Percentiles rank a stretch among this genome's conserved stretches.
Conservation (phyloP, 1,284 basidiomycete species). For the Pholiota adiposa region DNA sequence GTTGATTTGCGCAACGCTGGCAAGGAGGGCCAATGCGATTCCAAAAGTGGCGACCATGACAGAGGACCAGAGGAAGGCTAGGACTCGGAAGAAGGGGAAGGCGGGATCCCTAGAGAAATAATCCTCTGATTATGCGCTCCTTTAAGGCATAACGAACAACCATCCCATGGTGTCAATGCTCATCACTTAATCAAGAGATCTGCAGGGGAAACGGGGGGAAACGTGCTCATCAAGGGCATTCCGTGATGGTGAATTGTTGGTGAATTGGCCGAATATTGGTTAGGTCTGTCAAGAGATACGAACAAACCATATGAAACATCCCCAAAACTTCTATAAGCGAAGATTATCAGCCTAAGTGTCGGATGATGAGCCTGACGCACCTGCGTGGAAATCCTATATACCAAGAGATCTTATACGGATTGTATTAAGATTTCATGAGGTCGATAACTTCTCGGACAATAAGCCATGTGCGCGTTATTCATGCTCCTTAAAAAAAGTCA, state of each 20-base stretch:
- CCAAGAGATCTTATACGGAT: neutral
- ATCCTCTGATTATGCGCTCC: neutral
- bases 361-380: neutral
- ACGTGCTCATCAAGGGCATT: too few relatives aligned
- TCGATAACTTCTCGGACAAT: neutral
- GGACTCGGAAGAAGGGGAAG: too few relatives aligned
- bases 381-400: neutral
- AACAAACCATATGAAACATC: neutral
- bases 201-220: neutral
- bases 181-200: neutral
- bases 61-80: neutral
- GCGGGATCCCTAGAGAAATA: neutral
- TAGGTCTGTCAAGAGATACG: neutral
- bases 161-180: neutral
- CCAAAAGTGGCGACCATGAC: constrained; percentile 9
- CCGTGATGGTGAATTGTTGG: too few relatives aligned
- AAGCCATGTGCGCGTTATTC: neutral
- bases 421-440: neutral
- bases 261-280: neutral
- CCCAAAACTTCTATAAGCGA: neutral
- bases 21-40: constrained; percentile 9
- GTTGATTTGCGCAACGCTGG: constrained; percentile 3
- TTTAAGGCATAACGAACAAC: neutral
- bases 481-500: too few relatives aligned
- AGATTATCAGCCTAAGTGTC: neutral